Base-by-base conservation (phyloP, 192 early-diverging fungal genomes). In the Coemansia sp. region DNA sequence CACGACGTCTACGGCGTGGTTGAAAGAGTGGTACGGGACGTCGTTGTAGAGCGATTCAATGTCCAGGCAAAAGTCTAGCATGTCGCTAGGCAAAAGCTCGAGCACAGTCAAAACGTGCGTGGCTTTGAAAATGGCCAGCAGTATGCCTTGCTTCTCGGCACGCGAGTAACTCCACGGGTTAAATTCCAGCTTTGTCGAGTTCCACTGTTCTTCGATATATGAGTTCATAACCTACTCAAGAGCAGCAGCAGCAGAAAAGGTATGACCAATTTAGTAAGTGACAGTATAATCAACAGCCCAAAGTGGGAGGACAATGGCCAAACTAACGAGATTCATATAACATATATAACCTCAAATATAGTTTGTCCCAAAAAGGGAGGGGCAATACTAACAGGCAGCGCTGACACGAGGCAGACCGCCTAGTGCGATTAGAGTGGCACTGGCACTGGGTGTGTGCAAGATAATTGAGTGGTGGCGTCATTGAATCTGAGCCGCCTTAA, bases 11-110 rank as follows among this genome's bases (percentile, higher is more conserved):
- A 92, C 86, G 13, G 94, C 94, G 67, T 97, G 95, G 72, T 89
- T 90, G 71, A 95, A 97, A 10, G 91, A 93, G 72, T 97, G 95
- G 61, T 97, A 97, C 4, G 91, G 92, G 58, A 92, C 93, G n/a
- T 86, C 74, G n/a, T 85, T 76, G 71, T 97, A 97, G 32, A 91
- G 91, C 45, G 83, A 62, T 64, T 91, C 89, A 35, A 97, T 87
- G 61, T 95, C 94, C 35, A 93, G 84, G 39, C 92, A 82, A 68
- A 97, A 95, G 58, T 94, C 90, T 18, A 97, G 85, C 53, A 97
- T 76, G 61, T 89, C 86, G 39, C 86, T 85, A 18, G 82, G 77
- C 8, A 87, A 73, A 32, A 89, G 85, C 65, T 85, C 78, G 24
- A 89, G 73, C 16, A 86, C 84, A 27, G 84, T 73, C 44, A 89